Percentiles rank a stretch among this genome's conserved stretches.
Conservation (phyloP, 83 land plant genomes). For the Diphasiastrum complanatum region DNA sequence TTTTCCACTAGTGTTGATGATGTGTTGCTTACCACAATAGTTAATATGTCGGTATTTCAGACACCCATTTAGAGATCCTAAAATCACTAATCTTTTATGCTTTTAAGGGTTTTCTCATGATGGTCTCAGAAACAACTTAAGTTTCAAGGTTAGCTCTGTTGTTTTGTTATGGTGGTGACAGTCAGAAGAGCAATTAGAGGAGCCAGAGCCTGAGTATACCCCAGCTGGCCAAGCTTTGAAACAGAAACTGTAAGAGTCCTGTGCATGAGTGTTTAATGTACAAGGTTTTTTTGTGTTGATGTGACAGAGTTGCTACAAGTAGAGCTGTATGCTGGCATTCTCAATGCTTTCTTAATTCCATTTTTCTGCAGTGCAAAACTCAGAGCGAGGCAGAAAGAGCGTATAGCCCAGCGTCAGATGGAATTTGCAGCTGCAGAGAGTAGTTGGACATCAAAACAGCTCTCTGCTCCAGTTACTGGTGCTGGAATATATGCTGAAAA, state of each 20-base stretch:
- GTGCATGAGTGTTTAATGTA: not conserved
- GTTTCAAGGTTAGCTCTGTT: conserved; percentile 12
- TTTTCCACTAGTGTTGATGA: not conserved
- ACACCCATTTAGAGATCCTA: no score
- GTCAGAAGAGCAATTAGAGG: conserved; percentile 30
- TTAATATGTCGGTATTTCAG: not conserved
- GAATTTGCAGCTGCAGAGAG: conserved; percentile 9
- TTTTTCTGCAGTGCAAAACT: conserved; percentile 55
- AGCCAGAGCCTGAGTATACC: conserved; percentile 69
- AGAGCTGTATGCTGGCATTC: conserved; percentile 1
- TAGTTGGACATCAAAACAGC: conserved; percentile 20
- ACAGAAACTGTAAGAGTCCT: conserved; percentile 62
- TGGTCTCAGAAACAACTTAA: conserved; percentile 1
- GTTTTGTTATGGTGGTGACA: conserved; percentile 58
- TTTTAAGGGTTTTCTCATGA: no score
- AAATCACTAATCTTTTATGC: no score
- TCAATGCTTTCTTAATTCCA: not conserved
- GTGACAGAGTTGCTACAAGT: not conserved
- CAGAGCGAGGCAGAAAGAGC: conserved; percentile 80
- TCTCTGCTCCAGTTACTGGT: not conserved
- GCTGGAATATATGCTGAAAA: not conserved
- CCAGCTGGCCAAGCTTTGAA: conserved; percentile 86
- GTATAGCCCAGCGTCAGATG: conserved; percentile 36
- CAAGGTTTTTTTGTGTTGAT: not conserved
- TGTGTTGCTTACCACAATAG: not conserved